Base-by-base conservation (phyloP, 2,329 filamentous ascomycete species). In the Eutypa lata region DNA sequence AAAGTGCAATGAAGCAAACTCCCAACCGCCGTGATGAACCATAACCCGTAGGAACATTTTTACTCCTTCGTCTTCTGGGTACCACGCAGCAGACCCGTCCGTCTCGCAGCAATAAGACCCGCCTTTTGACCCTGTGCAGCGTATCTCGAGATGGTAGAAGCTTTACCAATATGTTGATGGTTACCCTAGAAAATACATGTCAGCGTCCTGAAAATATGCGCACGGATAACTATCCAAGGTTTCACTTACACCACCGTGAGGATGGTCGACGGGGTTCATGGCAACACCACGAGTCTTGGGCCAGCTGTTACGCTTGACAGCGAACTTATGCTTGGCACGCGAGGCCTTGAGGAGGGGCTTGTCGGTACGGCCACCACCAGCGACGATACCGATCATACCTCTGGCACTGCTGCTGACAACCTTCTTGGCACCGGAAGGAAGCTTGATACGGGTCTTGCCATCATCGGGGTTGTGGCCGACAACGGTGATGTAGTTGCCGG, bases 201-300 rank as follows among this genome's bases (percentile, higher is more conserved):
- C 73, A 83, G 78, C 60, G 61, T 61, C 57, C 56, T 18, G 28
- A 43, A 26, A 16, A 48, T 49, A 35, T 22, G 38, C 13, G 19
- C 16, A 26, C 26, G 18, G 14, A 40, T 3, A n/a, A 26, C 16
- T 4, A 7, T 6, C 7, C 18, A 16, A 52, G 47, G 47, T 49
- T 48, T 53, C 68, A 83, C 80, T 66, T 83, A 83, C 82, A 90
- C 88, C 89, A 90, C 90, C 90, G 88, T 94, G 90, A 78, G 90
- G 90, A 87, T 99, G 94, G 82, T 99, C 94, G 73, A 99, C 94
- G 72, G 94, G 94, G 84, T 99, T 99, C 94, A 99, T 99, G 80
- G 94, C 94, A 88, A 99, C 94, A 97, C 94, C 94, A 94, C 94
- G 93, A 86, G 94, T 99, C 90, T 96, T 97, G 81, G 94, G 94